Evolutionary conservation across 2,329 filamentous ascomycete genomes (phyloP).

Genomic region (Ampelomyces quisqualis): DNA sequence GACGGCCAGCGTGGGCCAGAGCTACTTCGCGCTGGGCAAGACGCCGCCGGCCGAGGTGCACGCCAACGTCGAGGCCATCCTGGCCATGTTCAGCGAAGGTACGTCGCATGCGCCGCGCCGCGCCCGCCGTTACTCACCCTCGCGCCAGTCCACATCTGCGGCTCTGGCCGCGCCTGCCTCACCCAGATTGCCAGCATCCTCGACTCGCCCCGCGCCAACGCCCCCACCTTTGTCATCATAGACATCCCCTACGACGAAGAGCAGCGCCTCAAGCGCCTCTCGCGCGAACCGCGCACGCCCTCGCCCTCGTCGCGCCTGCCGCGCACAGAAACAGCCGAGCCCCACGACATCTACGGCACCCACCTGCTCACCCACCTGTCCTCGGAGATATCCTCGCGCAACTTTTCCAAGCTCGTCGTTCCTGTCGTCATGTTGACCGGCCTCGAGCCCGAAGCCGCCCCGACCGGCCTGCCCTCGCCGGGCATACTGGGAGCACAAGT

Average conservation of each 20-base stretch:
- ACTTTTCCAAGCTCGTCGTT: conserved; percentile 45
- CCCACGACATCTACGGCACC: conserved; percentile 47
- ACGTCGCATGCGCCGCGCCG: conserved; percentile 4
- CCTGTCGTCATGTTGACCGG: conserved; percentile 46
- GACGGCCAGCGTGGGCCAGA: conserved; percentile 36
- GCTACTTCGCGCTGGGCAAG: conserved; percentile 41
- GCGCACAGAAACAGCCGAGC: conserved; percentile 38
- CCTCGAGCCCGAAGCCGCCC: conserved; percentile 36
- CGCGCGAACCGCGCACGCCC: conserved; percentile 45
- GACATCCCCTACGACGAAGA: conserved; percentile 49
- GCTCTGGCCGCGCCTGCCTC: conserved; percentile 43
- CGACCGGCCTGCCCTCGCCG: conserved; percentile 35
- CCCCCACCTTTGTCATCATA: conserved; percentile 46
- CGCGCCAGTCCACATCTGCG: conserved; percentile 44
- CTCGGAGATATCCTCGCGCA: conserved; percentile 45
- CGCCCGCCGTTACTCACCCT: conserved; percentile 8
- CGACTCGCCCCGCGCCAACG: conserved; percentile 33
- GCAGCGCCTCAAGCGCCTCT: conserved; percentile 43
- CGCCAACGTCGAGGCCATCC: conserved; percentile 43
- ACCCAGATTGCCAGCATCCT: conserved; percentile 41
- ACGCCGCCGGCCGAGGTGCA: conserved; percentile 38
- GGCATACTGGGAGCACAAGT: conserved; percentile 40
- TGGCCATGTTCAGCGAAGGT: conserved; percentile 48
- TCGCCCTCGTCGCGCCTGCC: conserved; percentile 41
- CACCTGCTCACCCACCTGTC: conserved; percentile 46